phyloP scores from a whole-genome alignment of 1,284 basidiomycete genomes.

The Cutaneotrichosporon dermatis region DNA sequence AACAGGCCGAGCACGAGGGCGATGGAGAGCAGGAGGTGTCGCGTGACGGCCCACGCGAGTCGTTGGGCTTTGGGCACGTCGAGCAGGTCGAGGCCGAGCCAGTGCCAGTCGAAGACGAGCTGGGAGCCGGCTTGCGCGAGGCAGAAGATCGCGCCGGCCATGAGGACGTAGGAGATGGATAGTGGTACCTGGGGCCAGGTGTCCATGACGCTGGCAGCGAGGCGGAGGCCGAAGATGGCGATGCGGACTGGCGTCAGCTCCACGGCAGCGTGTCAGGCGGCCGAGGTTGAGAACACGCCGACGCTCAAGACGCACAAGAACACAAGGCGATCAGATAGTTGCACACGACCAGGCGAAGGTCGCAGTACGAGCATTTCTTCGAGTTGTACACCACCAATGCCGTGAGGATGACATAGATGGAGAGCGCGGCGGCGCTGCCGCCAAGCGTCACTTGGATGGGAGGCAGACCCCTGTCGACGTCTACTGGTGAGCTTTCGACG shows the following conservation, averaged over 20 bases:
- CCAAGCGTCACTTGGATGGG: too few species aligned
- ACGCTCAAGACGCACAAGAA: not conserved
- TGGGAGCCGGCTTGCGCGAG: not conserved
- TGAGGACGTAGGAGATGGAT: not conserved
- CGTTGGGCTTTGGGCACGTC: not conserved
- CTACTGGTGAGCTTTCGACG: too few species aligned
- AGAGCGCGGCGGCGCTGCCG: too few species aligned
- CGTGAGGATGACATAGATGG: not conserved
- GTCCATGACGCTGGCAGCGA: not conserved
- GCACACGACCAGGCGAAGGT: not conserved
- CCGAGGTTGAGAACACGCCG: too few species aligned
- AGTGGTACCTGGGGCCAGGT: not conserved
- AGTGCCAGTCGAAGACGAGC: conserved; percentile 2
- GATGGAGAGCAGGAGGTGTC: not conserved
- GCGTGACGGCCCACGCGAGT: not conserved
- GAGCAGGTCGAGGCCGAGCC: not conserved
- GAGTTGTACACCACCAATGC: conserved; percentile 1
- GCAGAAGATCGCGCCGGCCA: not conserved
- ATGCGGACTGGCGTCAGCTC: conserved; percentile 1
- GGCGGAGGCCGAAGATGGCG: not conserved
- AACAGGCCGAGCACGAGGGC: not conserved
- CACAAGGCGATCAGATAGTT: conserved; percentile 2
- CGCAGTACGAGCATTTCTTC: not conserved
- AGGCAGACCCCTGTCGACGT: too few species aligned
- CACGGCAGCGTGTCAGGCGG: too few species aligned